Evolutionary conservation across 192 early-diverging fungal genomes (phyloP).

Genomic region (Spinellus fusiger): DNA sequence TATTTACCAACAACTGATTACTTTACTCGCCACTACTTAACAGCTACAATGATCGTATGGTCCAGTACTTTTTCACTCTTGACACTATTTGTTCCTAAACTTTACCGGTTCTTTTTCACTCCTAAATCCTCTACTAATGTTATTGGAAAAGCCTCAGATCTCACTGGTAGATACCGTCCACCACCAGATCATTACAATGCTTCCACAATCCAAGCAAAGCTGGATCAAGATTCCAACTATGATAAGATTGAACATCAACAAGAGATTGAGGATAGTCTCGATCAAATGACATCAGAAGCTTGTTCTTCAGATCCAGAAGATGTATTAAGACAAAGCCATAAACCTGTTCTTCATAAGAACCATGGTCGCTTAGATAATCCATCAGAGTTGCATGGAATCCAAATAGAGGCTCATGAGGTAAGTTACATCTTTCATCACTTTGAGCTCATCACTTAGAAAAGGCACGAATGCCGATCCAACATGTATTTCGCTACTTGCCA

Average conservation of each 20-base stretch:
- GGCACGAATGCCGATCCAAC: constrained; percentile 40
- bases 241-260: background rate
- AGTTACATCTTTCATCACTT: background rate
- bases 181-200: background rate
- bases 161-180: background rate
- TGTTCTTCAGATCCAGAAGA: background rate
- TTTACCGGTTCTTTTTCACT: constrained; percentile 11
- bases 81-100: constrained; percentile 40
- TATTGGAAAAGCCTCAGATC: constrained; percentile 6
- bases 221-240: constrained; percentile 5
- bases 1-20: constrained; percentile 36
- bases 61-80: constrained; percentile 42
- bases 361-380: background rate
- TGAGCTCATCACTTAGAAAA: background rate
- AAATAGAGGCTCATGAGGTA: constrained; percentile 32
- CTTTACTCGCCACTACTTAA: constrained; percentile 34
- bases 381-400: background rate
- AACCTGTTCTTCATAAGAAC: background rate
- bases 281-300: background rate
- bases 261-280: background rate
- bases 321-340: background rate
- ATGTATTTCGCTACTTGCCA: constrained; percentile 31
- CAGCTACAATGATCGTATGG: constrained; percentile 38
- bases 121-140: background rate
- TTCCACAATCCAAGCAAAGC: constrained; percentile 9